Evolutionary conservation across 306 rosid species (phyloP).

Genomic region (Quercus ilex): DNA sequence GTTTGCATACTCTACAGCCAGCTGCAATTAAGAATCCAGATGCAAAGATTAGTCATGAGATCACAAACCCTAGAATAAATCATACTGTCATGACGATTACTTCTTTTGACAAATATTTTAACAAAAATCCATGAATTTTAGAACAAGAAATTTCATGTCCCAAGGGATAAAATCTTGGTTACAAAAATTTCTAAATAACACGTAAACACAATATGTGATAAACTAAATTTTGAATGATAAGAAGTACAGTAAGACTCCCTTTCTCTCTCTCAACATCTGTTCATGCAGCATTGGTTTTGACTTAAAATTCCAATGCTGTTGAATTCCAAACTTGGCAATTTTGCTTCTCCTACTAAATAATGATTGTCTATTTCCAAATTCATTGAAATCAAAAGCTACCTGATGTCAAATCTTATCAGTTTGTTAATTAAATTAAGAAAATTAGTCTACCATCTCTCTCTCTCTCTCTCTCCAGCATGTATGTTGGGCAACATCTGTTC

Average conservation of each 20-base stretch:
- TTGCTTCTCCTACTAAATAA: not conserved
- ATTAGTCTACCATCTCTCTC: too few species aligned
- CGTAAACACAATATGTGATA: not conserved
- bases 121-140: not conserved
- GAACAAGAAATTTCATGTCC: not conserved
- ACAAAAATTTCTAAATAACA: not conserved
- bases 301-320: not conserved
- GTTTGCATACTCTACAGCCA: slow-evolving; percentile 78
- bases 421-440: too few species aligned
- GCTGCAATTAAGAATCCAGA: slow-evolving; percentile 41
- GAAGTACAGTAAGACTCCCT: not conserved
- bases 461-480: too few species aligned
- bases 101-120: too few species aligned
- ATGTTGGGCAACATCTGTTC: too few species aligned
- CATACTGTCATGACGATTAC: not conserved
- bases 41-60: slow-evolving; percentile 13
- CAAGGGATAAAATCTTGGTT: not conserved
- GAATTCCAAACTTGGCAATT: not conserved
- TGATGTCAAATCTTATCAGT: not conserved
- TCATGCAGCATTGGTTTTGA: too few species aligned
- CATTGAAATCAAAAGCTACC: not conserved
- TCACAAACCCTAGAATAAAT: slow-evolving; percentile 4
- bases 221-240: not conserved
- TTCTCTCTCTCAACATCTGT: too few species aligned
- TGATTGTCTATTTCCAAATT: not conserved